phyloP scores from a whole-genome alignment of 306 rosid genomes.

The Citrullus colocynthis region DNA sequence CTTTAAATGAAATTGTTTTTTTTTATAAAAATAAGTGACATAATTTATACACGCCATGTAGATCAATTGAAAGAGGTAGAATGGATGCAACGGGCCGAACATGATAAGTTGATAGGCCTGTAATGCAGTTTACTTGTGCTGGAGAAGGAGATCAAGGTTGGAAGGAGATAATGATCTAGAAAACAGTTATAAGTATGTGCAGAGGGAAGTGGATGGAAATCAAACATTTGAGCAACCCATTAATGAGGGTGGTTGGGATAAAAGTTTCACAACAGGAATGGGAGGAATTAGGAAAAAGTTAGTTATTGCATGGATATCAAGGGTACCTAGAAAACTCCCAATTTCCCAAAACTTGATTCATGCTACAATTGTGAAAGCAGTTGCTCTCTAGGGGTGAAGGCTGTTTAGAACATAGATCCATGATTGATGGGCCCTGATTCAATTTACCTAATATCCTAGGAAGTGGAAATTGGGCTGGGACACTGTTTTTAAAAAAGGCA shows the following conservation, averaged over 20 bases:
- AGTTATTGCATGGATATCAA: not conserved
- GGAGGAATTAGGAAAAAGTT: not conserved
- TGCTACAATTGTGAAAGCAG: not conserved
- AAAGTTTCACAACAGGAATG: not conserved
- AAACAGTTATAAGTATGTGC: not conserved
- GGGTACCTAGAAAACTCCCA: not conserved
- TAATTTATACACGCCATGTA: too few species aligned
- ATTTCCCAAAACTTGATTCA: not conserved
- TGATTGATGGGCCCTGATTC: not conserved
- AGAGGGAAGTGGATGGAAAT: not conserved
- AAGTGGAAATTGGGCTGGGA: not conserved
- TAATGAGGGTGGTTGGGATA: not conserved
- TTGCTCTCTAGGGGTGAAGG: not conserved
- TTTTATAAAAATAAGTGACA: not conserved
- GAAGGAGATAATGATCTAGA: not conserved
- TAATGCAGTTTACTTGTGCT: not conserved
- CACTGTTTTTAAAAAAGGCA: not conserved
- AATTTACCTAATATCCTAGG: not conserved
- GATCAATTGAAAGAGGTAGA: not conserved
- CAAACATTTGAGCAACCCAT: not conserved
- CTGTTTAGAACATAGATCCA: not conserved
- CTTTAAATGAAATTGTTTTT: not conserved
- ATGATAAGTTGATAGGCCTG: too few species aligned
- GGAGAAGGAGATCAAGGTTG: not conserved
- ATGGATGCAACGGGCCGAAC: not conserved